Evolutionary conservation across 2,329 filamentous ascomycete species (phyloP), one percentile per base, ranked within the genome.

Genomic region (Fusarium sp.): DNA sequence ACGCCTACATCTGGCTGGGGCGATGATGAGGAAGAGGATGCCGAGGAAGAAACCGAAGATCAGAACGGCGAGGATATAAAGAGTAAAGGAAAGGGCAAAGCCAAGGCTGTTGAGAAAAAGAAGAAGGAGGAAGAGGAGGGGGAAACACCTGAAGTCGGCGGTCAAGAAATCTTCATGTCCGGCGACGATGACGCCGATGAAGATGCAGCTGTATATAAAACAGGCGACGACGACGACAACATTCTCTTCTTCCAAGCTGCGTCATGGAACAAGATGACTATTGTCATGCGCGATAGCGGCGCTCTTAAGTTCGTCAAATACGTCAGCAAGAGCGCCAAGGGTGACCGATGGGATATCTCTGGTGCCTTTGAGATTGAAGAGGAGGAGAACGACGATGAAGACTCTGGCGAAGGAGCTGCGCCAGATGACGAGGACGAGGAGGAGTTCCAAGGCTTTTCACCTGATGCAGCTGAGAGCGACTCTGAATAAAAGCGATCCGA

Each of bases 271-370:
- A 94, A 93, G 72, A 87, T 99, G 84, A 94, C 92, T 72, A 90
- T 99, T 73, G 96, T 98, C 36, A 84, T 98, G 74, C 89, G 96
- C 64, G 96, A 99, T 80, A 90, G 89, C 74, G 95, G 94, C 18
- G 92, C 93, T 18, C 86, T 99, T 79, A 92, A 94, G 80, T 99
- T 99, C 80, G 94, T 98, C 78, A 99, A 98, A 85, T 99, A 98
- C 81, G 92, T 99, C 27, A 97, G 93, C 81, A 87, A 87, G 66
- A 89, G 87, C 55, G 96, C 96, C 12, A 89, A 89, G 78, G 96
- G 96, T 2, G 96, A 98, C 82, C 88, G 96, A 46, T 98, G 95
- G 94, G 96, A 99, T 83, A 86, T 98, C 54, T 92, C 90, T 50
- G 96, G 91, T 1, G 90, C 90, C 38, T 94, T 93, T 80, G 93